Base-by-base conservation (phyloP, 257 asterid species). In the Anisodus acutangulus region DNA sequence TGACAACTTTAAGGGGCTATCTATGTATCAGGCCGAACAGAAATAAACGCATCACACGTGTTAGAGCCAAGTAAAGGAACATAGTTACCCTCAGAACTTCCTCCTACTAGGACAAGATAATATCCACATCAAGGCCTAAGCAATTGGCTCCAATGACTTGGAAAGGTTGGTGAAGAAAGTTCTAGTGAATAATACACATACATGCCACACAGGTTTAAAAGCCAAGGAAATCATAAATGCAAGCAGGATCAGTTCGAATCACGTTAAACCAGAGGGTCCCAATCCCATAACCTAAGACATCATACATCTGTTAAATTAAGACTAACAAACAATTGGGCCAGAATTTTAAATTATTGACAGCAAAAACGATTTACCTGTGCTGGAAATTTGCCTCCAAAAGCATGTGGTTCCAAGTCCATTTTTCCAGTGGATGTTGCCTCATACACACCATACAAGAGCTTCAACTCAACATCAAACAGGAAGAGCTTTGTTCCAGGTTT, bases 341-440 rank as follows among this genome's bases (percentile, higher is more conserved):
- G 58, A 43, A 4, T 22, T 66, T 2, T 39, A 62, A 51, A 59
- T 6, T 9, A 64, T 63, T 22, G 49, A 57, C 72, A 47, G 63
- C 66, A 79, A 11, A 57, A 17, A 69, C 13, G 53, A 80, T 58
- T 55, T 90, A 94, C 98, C 95, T 94, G 98, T 51, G 97, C 94
- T 83, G 97, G 98, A 90, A 87, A 94, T 86, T 87, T 90, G 81
- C 97, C 95, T 16, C 86, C 87, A 80, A 94, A 94, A 81, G 98
- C 98, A 60, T 85, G 86, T 80, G 94, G 92, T 90, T 94, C 98
- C 93, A 93, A 79, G 90, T 92, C 84, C 83, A 88, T 85, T 83
- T 57, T 82, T 84, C 97, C 97, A 76, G 79, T 63, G 16, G 93
- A 92, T 70, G 95, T 91, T 9, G 97, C 97, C 90, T 90, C 93